Evolutionary conservation across 345 rosid species (phyloP), one percentile per base, ranked within the genome.

Genomic region (Theobroma cacao): DNA sequence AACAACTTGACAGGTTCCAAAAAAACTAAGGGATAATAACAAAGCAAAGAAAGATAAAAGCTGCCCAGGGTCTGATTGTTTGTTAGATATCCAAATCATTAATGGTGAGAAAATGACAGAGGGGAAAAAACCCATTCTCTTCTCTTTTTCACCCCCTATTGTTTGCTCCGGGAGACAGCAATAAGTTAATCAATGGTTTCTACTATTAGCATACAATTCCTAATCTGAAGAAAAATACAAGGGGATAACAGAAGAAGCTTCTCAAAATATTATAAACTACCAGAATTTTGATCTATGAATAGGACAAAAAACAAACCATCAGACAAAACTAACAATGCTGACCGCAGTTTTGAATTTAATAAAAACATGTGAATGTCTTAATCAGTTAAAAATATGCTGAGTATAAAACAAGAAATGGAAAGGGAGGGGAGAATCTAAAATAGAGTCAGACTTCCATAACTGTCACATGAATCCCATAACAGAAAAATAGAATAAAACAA

Each of bases 381-480:
- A 65, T 75, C 75, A 70, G 75, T 15, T 75, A 31, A 18, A 58
- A 72, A 55, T 34, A 67, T 15, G 12, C 58, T 5, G 36, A 70
- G 30, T 6, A 33, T 13, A 4, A 22, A 36, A 48, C 2, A 5
- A 59, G 64, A 65, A 71, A 33, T 24, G 40, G 24, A 53, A 31
- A 50, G 60, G 59, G 17, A 77, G 24, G 38, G 73, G 8, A 41
- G 43, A 80, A 68, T 55, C 31, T 60, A 45, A 33, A 66, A 43
- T 13, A 5, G 14, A 47, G 60, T 40, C 73, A 67, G 80, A 55
- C 78, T 74, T 78, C 80, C 77, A 56, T 74, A 77, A 84, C 86
- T 63, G 87, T 80, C 77, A 71, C 76, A 48, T 60, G 79, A 58
- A 47, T 66, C 68, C 40, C 38, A 56, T 38, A 31, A 72, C 15